Evolutionary conservation across 192 early-diverging fungal species (phyloP).

Genomic region (Coemansia sp.): DNA sequence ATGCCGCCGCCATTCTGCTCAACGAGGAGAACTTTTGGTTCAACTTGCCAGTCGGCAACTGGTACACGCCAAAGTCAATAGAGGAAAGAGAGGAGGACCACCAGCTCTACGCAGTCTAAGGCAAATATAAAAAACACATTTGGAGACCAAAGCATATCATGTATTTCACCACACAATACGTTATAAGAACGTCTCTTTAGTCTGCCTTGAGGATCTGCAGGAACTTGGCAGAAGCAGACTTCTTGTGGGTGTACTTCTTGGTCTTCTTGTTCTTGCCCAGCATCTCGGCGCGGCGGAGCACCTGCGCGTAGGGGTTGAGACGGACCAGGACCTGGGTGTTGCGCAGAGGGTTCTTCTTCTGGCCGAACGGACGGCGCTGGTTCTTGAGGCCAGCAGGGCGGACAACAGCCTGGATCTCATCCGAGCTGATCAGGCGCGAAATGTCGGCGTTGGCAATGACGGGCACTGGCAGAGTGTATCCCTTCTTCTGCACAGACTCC

Average conservation of each 20-base stretch:
- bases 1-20: constrained; percentile 40
- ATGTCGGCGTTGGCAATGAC: constrained; percentile 95
- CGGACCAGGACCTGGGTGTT: constrained; percentile 88
- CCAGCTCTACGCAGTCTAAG: not conserved
- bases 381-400: constrained; percentile 73
- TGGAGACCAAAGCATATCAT: not conserved
- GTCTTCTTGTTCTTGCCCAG: constrained; percentile 57
- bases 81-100: not conserved
- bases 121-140: not conserved
- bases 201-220: constrained; percentile 54
- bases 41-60: constrained; percentile 50
- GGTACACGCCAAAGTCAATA: constrained; percentile 31
- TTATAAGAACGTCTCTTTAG: constrained; percentile 14
- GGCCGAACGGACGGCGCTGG: constrained; percentile 89
- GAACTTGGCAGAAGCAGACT: constrained; percentile 49
- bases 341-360: constrained; percentile 98
- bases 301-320: constrained; percentile 96
- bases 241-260: constrained; percentile 60
- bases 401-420: constrained; percentile 93
- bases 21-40: constrained; percentile 54
- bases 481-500: constrained; percentile 82
- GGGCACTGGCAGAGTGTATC: constrained; percentile 81
- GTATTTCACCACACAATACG: not conserved
- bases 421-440: constrained; percentile 91
- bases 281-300: constrained; percentile 75